A percentile compares a stretch with the other conserved stretches of the same genome.
Evolutionary conservation across 1,139 yeast species (phyloP).

Genomic region (Blastobotrys aristatus): DNA sequence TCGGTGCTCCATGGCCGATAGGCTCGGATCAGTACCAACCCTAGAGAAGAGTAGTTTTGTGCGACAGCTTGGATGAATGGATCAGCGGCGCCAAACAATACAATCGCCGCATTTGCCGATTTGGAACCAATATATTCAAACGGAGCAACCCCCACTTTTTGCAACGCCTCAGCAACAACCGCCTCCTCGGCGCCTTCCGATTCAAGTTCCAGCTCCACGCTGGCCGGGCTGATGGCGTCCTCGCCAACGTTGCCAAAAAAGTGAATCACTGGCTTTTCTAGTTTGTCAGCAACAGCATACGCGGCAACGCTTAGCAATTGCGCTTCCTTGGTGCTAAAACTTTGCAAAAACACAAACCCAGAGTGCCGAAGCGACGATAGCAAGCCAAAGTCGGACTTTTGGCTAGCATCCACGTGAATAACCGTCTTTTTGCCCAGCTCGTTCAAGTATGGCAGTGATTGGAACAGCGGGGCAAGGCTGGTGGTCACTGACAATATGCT

Average conservation of each 20-base stretch:
- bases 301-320: slow-evolving; percentile 51
- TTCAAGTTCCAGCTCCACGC: slow-evolving; percentile 12
- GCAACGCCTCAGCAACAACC: slow-evolving; percentile 28
- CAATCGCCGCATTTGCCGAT: slow-evolving; percentile 47
- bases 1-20: slow-evolving; percentile 67
- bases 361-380: slow-evolving; percentile 70
- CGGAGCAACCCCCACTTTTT: slow-evolving; percentile 30
- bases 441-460: slow-evolving; percentile 56
- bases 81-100: slow-evolving; percentile 54
- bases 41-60: slow-evolving; percentile 39
- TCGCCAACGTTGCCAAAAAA: slow-evolving; percentile 38
- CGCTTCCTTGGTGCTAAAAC: slow-evolving; percentile 54
- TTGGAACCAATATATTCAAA: slow-evolving; percentile 42
- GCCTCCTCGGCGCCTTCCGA: slow-evolving; percentile 28
- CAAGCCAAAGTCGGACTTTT: slow-evolving; percentile 49
- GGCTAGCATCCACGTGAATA: slow-evolving; percentile 51
- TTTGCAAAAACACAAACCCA: slow-evolving; percentile 57
- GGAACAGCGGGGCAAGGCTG: slow-evolving; percentile 50
- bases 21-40: slow-evolving; percentile 54
- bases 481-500: slow-evolving; percentile 35
- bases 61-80: slow-evolving; percentile 42
- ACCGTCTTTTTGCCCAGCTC: slow-evolving; percentile 48
- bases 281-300: slow-evolving; percentile 48
- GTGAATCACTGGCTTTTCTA: slow-evolving; percentile 60
- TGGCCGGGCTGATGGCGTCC: slow-evolving; percentile 4